Conservation (phyloP, 116 monocot genomes). For the Papilionanthe hybrid region DNA sequence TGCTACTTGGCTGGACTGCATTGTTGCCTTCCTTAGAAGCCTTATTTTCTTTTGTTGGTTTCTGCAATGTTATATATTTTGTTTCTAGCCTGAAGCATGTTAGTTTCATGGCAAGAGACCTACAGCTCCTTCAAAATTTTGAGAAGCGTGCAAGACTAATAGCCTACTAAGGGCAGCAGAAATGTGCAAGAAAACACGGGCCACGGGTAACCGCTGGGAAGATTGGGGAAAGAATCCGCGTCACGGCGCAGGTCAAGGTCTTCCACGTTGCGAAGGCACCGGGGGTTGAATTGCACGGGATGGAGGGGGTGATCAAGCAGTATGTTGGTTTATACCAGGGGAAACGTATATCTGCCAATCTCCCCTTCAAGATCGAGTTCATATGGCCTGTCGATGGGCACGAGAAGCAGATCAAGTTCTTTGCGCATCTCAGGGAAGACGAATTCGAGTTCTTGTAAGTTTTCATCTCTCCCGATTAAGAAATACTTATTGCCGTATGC, state of each 20-base stretch:
- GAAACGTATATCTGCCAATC: constrained; percentile 69
- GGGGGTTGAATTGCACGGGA: constrained; percentile 65
- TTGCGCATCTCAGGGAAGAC: constrained; percentile 81
- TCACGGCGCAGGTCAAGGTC: constrained; percentile 63
- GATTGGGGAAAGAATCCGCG: constrained; percentile 58
- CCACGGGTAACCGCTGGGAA: constrained; percentile 10
- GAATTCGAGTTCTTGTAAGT: constrained; percentile 54
- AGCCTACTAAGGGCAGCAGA: too few relatives aligned
- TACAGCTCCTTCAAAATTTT: too few relatives aligned
- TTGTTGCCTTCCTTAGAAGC: too few relatives aligned
- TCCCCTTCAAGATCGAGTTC: constrained; percentile 87
- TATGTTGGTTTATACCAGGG: constrained; percentile 78
- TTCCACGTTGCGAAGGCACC: constrained; percentile 73
- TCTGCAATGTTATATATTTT: too few relatives aligned
- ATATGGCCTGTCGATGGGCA: constrained; percentile 36
- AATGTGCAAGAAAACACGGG: too few relatives aligned
- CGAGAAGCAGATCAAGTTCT: constrained; percentile 47
- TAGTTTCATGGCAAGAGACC: too few relatives aligned
- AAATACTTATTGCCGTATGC: not conserved
- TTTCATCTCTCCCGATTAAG: not conserved
- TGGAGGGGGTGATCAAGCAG: constrained; percentile 82
- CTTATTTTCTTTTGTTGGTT: too few relatives aligned
- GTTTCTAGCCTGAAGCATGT: too few relatives aligned
- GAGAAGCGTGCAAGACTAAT: too few relatives aligned
- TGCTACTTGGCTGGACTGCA: too few relatives aligned